Base-by-base conservation (phyloP, 495 filamentous ascomycete species). In the Penicilliopsis zonata region DNA sequence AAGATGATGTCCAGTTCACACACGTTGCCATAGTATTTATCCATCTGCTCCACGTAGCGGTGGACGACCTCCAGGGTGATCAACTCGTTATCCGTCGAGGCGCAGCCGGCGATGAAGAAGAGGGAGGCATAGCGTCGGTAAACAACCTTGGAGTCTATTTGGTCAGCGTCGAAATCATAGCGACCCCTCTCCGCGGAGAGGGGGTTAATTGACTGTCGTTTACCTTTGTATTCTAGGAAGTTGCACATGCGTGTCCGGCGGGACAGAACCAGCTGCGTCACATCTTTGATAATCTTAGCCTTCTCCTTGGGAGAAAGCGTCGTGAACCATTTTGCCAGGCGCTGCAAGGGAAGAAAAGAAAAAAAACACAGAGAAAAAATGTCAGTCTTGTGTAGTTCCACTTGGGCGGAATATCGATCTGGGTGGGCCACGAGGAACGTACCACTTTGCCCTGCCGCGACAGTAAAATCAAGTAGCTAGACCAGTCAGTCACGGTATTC, bases 21-120 rank as follows among this genome's bases (percentile, higher is more conserved):
- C 36, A 99, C 90, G 60, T 99, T 99, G 55, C 90, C 90, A 53
- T 99, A 99, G 69, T 96, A 99, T 55, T 96, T 99, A 70, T 99
- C 90, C 90, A 96, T 99, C 63, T 96, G 90, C 57, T 99, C 90
- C 30, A 96, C 90, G 55, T 95, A 96, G 44, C 90, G 84, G 61
- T 99, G 90, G 30, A 99, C 88, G 52, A 96, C 85, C 56, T 99
- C 90, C 42, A 99, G 80, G 19, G 84, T 94, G 55, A 96, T 94
- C 57, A 99, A 65, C 51, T 99, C 90, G 65, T 99, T 99, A 50
- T 96, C 90, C 32, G 80, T 84, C 10, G 86, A 82, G 18, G 82
- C 76, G 63, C 87, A 93, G 37, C 92, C 90, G 51, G 92, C 87
- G 53, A 99, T 95, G 68, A 99, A 96, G 69, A 95, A 99, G 34